Conservation (phyloP, 129 eudicot species). For the Lonicera japonica region DNA sequence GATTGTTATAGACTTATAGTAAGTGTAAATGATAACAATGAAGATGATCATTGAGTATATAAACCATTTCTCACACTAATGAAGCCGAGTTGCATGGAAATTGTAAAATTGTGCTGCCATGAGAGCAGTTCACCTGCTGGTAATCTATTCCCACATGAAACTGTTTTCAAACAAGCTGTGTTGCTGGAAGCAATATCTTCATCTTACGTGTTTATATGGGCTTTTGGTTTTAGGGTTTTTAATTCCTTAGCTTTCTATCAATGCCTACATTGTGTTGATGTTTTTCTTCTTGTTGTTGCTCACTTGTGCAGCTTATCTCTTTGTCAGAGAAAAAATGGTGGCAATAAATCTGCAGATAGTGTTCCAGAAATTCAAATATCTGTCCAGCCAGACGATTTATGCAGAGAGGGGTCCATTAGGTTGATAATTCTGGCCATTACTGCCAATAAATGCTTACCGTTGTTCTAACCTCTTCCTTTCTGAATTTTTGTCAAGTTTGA, state of each 20-base stretch:
- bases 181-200: too few relatives aligned
- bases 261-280: conserved; percentile 1
- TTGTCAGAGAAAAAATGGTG: conserved; percentile 44
- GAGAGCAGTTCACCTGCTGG: too few relatives aligned
- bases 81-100: too few relatives aligned
- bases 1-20: too few relatives aligned
- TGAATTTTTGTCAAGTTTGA: conserved; percentile 2
- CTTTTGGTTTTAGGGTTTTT: background rate
- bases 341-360: conserved; percentile 10
- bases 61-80: too few relatives aligned
- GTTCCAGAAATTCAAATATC: background rate
- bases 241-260: conserved; percentile 5
- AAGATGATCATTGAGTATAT: too few relatives aligned
- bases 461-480: conserved; percentile 2
- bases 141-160: too few relatives aligned
- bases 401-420: conserved; percentile 1
- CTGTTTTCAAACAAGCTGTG: too few relatives aligned
- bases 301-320: conserved; percentile 47
- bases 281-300: background rate
- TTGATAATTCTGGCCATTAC: too few relatives aligned
- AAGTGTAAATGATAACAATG: too few relatives aligned
- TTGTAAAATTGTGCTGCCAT: too few relatives aligned
- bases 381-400: background rate
- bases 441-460: background rate
- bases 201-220: too few relatives aligned